Evolutionary conservation across 164 flowering plant genomes (phyloP), one percentile per base, ranked within the genome.

Genomic region (Piper longum): DNA sequence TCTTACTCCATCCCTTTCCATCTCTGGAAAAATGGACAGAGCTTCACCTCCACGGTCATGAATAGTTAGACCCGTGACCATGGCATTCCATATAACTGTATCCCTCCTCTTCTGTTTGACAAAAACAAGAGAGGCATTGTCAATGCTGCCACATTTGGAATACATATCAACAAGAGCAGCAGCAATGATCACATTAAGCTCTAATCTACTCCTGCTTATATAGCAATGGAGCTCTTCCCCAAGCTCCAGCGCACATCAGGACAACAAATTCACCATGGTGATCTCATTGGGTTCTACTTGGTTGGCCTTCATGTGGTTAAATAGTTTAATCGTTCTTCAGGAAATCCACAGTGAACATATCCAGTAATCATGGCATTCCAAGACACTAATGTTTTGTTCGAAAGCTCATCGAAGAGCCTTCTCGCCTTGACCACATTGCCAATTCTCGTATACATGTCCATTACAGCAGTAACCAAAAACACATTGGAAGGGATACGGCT

Each of bases 281-380:
- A 76, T 70, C 71, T 80, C 81, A 59, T 80, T 67, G 7, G 83
- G 81, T 59, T 65, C 65, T 54, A 72, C 56, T 6, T 40, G 54
- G 19, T 45, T 41, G 4, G 5, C 55, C 62, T 62, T 58, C 81
- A 80, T 70, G 64, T 63, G 69, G 54, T 48, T 14, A 61, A 72
- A 76, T 67, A 74, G 62, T 26, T 41, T 54, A 42, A 80, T 58
- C 45, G 76, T 43, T 79, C 76, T 36, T 67, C 67, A 39, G 67
- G 61, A 63, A 59, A 39, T 55, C 74, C 70, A 41, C 67, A 45
- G 52, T 72, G 74, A 52, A 72, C 74, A 66, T 61, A 77, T 36
- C 78, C 78, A 41, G 75, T 67, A 64, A 78, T 74, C 74, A 80
- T 66, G 36, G 71, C 73, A 61, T 73, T 73, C 83, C 83, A 80